Evolutionary conservation across 495 filamentous ascomycete genomes (phyloP).

Genomic region (Bathelium albidoporum): DNA sequence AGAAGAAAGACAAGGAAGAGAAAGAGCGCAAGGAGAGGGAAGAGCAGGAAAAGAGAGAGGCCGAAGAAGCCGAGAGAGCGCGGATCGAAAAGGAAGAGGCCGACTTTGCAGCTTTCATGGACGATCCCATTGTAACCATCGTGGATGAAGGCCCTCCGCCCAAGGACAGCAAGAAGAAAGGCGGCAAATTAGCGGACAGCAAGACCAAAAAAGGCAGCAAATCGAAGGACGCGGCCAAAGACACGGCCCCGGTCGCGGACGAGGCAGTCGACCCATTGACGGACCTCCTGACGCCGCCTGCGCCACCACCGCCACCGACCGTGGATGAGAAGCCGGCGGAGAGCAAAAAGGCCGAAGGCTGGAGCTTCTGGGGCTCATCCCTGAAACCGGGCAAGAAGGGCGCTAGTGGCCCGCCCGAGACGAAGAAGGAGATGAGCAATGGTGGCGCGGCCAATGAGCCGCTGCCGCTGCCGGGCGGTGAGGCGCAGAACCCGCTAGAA

Average conservation of each 20-base stretch:
- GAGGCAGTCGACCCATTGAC: constrained; percentile 9
- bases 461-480: constrained; percentile 10
- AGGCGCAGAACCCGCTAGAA: constrained; percentile 23
- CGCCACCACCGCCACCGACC: constrained; percentile 1
- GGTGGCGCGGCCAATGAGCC: constrained; percentile 16
- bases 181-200: constrained; percentile 7
- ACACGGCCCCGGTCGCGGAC: constrained; percentile 10
- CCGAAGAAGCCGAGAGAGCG: constrained; percentile 3
- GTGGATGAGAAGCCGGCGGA: constrained; percentile 1
- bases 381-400: constrained; percentile 19
- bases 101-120: constrained; percentile 20
- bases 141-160: constrained; percentile 24
- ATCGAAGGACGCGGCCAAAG: constrained; percentile 18
- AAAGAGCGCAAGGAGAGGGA: constrained; percentile 16
- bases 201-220: constrained; percentile 18
- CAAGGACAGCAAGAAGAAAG: constrained; percentile 22
- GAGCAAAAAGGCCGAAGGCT: constrained; percentile 16
- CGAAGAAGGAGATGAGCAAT: constrained; percentile 20
- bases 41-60: constrained; percentile 15
- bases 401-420: constrained; percentile 13
- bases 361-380: constrained; percentile 23
- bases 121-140: constrained; percentile 25
- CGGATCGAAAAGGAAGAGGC: constrained; percentile 18
- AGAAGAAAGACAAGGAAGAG: constrained; percentile 16
- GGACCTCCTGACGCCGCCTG: constrained; percentile 4